Evolutionary conservation across 2,329 filamentous ascomycete species (phyloP).

Genomic region (Parafenestella ontariensis): DNA sequence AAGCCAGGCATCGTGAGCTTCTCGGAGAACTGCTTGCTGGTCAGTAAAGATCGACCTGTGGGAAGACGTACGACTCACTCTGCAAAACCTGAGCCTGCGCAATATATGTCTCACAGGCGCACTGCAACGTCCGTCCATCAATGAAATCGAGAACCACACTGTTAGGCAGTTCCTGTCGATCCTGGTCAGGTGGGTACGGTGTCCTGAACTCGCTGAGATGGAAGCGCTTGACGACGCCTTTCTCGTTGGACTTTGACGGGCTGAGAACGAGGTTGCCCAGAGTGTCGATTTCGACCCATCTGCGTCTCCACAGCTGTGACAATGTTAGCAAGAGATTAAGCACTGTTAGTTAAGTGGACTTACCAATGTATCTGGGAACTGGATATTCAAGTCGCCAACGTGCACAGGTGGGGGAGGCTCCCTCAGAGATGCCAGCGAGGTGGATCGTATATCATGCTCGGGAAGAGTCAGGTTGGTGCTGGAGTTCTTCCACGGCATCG

Average conservation of each 20-base stretch:
- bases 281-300: conserved; percentile 84
- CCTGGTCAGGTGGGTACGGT: conserved; percentile 85
- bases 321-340: conserved; percentile 7
- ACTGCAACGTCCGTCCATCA: conserved; percentile 68
- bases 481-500: conserved; percentile 60
- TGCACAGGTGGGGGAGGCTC: conserved; percentile 66
- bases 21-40: conserved; percentile 36
- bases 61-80: conserved; percentile 30
- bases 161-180: conserved; percentile 90
- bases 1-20: conserved; percentile 49
- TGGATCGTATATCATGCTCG: conserved; percentile 45
- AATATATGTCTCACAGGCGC: conserved; percentile 55
- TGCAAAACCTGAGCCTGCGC: conserved; percentile 47
- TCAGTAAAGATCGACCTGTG: conserved; percentile 13
- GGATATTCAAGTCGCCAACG: conserved; percentile 91
- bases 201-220: conserved; percentile 83
- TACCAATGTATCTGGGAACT: conserved; percentile 89
- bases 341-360: conserved; percentile 21
- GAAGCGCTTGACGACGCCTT: conserved; percentile 76
- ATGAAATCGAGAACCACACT: conserved; percentile 72
- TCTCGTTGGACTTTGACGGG: conserved; percentile 68
- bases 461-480: conserved; percentile 47
- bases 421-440: conserved; percentile 37
- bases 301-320: conserved; percentile 82
- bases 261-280: conserved; percentile 84